These are phyloP conservation scores for Chloroidium sp. DNA, from an alignment of 163 green algal genomes.

Conservation along the genomic window DNA sequence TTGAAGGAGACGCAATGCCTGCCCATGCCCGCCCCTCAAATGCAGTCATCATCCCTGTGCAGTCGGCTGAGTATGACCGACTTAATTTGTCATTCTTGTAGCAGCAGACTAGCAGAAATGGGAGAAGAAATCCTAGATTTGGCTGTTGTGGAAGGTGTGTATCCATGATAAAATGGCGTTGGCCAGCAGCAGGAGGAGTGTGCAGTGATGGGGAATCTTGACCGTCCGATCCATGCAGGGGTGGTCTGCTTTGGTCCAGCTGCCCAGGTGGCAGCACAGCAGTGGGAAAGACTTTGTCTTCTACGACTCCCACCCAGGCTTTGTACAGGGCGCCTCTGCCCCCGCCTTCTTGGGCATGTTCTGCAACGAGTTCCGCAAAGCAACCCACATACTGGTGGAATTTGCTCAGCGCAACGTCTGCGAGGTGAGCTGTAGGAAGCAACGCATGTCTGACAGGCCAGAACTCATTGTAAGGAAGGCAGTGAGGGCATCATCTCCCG, in stretches of 20 bases:
- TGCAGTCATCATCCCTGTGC: too few relatives aligned
- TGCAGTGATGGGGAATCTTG: too few relatives aligned
- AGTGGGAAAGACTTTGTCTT: constrained; percentile 12
- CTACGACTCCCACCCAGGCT: constrained; percentile 11
- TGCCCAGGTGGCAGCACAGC: constrained; percentile 9
- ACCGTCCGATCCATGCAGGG: neutral
- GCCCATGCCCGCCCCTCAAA: too few relatives aligned
- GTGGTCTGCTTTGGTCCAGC: neutral
- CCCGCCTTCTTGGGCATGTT: constrained; percentile 1
- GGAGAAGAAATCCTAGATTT: too few relatives aligned
- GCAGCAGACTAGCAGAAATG: too few relatives aligned
- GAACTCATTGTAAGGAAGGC: neutral
- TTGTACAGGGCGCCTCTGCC: constrained; percentile 1
- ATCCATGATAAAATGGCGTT: too few relatives aligned
- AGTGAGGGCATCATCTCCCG: too few relatives aligned
- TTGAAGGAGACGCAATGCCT: too few relatives aligned
- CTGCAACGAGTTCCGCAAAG: constrained; percentile 6
- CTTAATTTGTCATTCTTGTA: too few relatives aligned
- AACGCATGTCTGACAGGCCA: neutral
- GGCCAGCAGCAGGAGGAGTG: too few relatives aligned
- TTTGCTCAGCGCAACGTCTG: neutral
- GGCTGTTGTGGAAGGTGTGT: too few relatives aligned
- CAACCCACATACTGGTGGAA: neutral
- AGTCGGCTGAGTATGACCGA: too few relatives aligned
- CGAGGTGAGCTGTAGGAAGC: neutral